Percentiles rank a stretch among this genome's conserved stretches.
phyloP scores from a whole-genome alignment of 148 eudicot species.

The Rhododendron ferrugineum region DNA sequence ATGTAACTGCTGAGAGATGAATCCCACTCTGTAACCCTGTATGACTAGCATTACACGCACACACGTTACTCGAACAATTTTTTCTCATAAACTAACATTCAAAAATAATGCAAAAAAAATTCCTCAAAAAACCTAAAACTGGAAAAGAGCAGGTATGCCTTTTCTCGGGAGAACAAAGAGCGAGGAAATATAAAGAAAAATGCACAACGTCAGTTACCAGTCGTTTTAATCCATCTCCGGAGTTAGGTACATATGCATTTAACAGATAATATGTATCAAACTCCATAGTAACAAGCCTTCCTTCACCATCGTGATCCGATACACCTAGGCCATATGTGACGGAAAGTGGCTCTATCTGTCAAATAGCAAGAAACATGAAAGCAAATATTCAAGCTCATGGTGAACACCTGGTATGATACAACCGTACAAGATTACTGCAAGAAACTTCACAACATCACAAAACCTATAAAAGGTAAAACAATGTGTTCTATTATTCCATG shows the following conservation, averaged over 20 bases:
- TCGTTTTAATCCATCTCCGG: slow-evolving; percentile 92
- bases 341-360: slow-evolving; percentile 80
- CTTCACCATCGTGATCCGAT: slow-evolving; percentile 88
- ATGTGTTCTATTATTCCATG: not conserved
- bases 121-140: not conserved
- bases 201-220: slow-evolving; percentile 41
- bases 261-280: slow-evolving; percentile 73
- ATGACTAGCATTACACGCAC: slow-evolving; percentile 44
- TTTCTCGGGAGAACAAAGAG: not conserved
- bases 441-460: not conserved
- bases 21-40: slow-evolving; percentile 91
- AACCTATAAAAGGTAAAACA: not conserved
- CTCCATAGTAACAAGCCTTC: slow-evolving; percentile 87
- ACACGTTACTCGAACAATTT: not conserved
- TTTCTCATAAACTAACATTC: not conserved
- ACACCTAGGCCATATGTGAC: slow-evolving; percentile 84
- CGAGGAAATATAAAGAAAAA: not conserved
- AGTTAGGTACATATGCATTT: slow-evolving; percentile 85
- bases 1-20: slow-evolving; percentile 73
- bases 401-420: not conserved
- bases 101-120: not conserved
- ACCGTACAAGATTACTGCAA: not conserved
- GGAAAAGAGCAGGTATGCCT: not conserved
- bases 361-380: slow-evolving; percentile 17
- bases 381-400: not conserved